These are phyloP conservation scores for Arachnomyces sp. DNA, from an alignment of 2,329 filamentous ascomycete species.

Conservation along the genomic window DNA sequence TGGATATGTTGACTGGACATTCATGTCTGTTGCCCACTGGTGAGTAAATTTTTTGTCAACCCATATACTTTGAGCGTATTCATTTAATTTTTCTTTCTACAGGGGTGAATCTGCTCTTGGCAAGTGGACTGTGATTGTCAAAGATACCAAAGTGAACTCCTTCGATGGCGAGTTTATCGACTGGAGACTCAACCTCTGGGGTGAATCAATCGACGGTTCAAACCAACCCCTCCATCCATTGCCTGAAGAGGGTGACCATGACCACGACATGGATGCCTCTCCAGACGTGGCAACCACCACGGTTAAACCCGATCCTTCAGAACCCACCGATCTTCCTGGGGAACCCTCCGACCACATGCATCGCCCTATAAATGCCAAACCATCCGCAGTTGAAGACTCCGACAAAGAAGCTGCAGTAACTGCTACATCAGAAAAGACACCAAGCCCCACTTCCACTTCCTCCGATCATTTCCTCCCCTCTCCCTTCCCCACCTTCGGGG, in stretches of 20 bases:
- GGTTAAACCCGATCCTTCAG: conserved; percentile 42
- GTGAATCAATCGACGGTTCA: conserved; percentile 69
- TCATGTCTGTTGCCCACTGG: conserved; percentile 98
- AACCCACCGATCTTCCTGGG: conserved; percentile 32
- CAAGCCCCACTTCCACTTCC: conserved; percentile 19
- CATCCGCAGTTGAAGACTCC: conserved; percentile 25
- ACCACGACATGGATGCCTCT: conserved; percentile 63
- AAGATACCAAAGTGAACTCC: conserved; percentile 72
- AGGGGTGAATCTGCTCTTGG: conserved; percentile 85
- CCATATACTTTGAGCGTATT: neutral
- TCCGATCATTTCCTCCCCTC: conserved; percentile 62
- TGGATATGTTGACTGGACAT: conserved; percentile 94
- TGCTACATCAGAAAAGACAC: conserved; percentile 18
- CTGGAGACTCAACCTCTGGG: conserved; percentile 93
- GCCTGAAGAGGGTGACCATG: conserved; percentile 75
- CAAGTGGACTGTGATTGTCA: conserved; percentile 84
- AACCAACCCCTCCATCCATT: conserved; percentile 71
- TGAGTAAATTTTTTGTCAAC: conserved; percentile 37
- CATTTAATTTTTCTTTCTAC: conserved; percentile 26
- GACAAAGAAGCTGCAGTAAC: conserved; percentile 15
- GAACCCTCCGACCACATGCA: conserved; percentile 58
- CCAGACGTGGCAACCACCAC: conserved; percentile 57
- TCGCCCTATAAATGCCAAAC: conserved; percentile 57
- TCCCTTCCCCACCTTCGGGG: conserved; percentile 83
- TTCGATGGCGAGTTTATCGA: conserved; percentile 73